These are phyloP conservation scores for Pseudopyrenochaeta lycopersici DNA, from an alignment of 2,329 filamentous ascomycete genomes.

Conservation along the genomic window DNA sequence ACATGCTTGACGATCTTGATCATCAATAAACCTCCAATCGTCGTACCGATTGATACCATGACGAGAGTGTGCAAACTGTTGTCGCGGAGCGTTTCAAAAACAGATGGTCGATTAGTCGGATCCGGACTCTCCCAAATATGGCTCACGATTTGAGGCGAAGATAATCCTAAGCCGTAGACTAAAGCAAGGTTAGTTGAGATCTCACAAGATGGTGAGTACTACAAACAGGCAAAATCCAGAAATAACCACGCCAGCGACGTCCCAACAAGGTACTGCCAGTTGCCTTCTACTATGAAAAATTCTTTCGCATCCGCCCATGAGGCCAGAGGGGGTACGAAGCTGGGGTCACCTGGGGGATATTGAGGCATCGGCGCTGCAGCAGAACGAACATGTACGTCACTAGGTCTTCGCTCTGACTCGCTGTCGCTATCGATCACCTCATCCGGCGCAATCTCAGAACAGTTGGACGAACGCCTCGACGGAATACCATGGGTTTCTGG, in stretches of 20 bases:
- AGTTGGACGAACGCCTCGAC: conserved; percentile 25
- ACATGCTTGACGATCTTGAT: conserved; percentile 46
- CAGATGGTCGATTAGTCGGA: conserved; percentile 13
- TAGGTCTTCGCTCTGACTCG: conserved; percentile 29
- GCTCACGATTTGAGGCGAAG: conserved; percentile 46
- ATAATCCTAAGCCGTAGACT: conserved; percentile 47
- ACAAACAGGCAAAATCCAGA: conserved; percentile 45
- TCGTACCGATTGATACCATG: conserved; percentile 45
- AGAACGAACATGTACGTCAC: conserved; percentile 13
- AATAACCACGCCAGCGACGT: conserved; percentile 48
- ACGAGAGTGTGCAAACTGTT: conserved; percentile 44
- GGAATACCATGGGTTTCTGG: conserved; percentile 7
- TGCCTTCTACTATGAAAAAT: conserved; percentile 47
- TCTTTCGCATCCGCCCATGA: conserved; percentile 42
- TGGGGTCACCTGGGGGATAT: conserved; percentile 51
- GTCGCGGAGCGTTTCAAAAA: conserved; percentile 35
- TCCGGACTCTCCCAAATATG: conserved; percentile 41
- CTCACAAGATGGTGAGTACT: not conserved
- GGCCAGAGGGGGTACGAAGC: conserved; percentile 54
- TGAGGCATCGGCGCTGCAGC: conserved; percentile 6
- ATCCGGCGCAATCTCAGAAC: conserved; percentile 37
- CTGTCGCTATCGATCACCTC: conserved; percentile 37
- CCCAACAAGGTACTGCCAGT: conserved; percentile 49
- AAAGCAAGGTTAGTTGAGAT: not conserved
- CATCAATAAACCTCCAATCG: conserved; percentile 41